These are phyloP conservation scores for Magnusiomyces suaveolens DNA, from an alignment of 1,139 yeast species.

Conservation along the genomic window DNA sequence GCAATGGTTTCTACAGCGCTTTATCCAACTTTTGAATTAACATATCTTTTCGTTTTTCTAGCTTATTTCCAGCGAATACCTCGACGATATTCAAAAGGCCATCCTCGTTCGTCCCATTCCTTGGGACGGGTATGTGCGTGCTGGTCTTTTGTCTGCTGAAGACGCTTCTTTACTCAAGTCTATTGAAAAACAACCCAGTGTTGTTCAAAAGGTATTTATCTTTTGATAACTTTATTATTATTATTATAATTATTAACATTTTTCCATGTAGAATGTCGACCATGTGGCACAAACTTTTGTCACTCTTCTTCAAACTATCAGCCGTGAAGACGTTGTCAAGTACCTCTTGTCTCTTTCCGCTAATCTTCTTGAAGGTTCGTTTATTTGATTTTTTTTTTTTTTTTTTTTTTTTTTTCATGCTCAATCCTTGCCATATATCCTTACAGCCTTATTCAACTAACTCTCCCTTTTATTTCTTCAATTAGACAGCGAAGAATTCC, in stretches of 20 bases:
- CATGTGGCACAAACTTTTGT: conserved; percentile 50
- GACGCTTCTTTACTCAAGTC: conserved; percentile 60
- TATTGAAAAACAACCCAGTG: conserved; percentile 43
- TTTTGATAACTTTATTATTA: not conserved
- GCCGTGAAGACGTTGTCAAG: conserved; percentile 64
- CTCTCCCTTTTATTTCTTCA: conserved; percentile 26
- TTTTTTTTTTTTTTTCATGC: no score
- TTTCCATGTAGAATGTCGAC: conserved; percentile 33
- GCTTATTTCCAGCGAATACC: conserved; percentile 23
- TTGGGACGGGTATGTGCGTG: conserved; percentile 85
- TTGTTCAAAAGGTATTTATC: conserved; percentile 22
- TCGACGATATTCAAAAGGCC: conserved; percentile 64
- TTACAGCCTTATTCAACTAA: no score
- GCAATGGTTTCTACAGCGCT: no score
- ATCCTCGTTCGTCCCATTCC: conserved; percentile 79
- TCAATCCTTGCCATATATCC: conserved; percentile 12
- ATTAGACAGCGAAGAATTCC: conserved; percentile 40
- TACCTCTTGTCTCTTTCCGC: conserved; percentile 60
- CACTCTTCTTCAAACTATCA: conserved; percentile 44
- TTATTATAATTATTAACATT: no score
- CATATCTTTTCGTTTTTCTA: not conserved
- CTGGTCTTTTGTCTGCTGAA: conserved; percentile 53
- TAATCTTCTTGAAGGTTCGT: conserved; percentile 40
- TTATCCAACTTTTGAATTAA: no score
- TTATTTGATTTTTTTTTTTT: not conserved